Evolutionary conservation across 2,329 filamentous ascomycete genomes (phyloP).

Genomic region (Fusarium succisae): DNA sequence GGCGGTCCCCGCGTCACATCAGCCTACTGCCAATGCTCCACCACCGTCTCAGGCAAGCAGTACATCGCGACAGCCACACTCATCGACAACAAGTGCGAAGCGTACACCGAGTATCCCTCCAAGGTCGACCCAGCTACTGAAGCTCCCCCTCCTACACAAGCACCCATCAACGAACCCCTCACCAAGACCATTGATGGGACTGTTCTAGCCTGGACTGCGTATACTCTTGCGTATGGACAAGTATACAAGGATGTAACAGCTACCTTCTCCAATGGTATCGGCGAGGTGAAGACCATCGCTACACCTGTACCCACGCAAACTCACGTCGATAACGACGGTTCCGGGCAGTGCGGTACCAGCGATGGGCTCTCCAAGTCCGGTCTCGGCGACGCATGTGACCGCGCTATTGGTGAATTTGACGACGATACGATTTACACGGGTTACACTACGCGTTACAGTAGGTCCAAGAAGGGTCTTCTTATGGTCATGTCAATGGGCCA

Average conservation of each 20-base stretch:
- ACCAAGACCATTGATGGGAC: constrained; percentile 8
- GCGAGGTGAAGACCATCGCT: neutral
- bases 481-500: neutral
- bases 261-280: neutral
- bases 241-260: neutral
- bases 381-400: constrained; percentile 5
- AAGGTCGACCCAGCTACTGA: neutral
- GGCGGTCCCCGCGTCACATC: neutral
- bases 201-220: neutral
- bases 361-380: constrained; percentile 11
- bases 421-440: constrained; percentile 10
- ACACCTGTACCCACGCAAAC: constrained; percentile 3
- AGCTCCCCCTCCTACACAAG: neutral
- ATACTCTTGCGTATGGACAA: neutral
- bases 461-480: constrained; percentile 3
- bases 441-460: constrained; percentile 8
- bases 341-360: constrained; percentile 1
- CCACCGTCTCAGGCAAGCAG: neutral
- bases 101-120: neutral
- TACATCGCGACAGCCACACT: neutral
- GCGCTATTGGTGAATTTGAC: constrained; percentile 1
- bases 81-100: neutral
- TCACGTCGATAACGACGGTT: constrained; percentile 7
- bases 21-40: constrained; percentile 6
- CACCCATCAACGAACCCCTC: neutral